Conservation (phyloP, 495 filamentous ascomycete species). For the Tetracladium setigerum region DNA sequence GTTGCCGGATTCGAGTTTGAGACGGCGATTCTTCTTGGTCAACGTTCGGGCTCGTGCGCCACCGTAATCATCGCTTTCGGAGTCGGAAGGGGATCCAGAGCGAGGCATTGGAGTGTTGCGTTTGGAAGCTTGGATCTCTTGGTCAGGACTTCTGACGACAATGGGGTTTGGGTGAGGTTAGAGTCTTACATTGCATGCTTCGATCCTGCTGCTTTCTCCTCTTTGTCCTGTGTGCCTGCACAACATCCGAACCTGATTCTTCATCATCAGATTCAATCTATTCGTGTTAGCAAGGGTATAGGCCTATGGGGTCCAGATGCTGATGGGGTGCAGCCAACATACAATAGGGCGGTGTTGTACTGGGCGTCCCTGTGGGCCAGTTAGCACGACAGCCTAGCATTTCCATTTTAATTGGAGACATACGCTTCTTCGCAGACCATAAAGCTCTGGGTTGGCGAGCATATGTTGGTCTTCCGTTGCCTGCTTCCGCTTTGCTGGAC, state of each 20-base stretch:
- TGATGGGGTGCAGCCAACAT: constrained; percentile 19
- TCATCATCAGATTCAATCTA: constrained; percentile 24
- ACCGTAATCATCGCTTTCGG: constrained; percentile 68
- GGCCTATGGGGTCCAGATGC: neutral
- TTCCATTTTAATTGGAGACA: constrained; percentile 44
- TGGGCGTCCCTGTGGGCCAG: constrained; percentile 35
- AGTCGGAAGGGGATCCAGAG: constrained; percentile 52
- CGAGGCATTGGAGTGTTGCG: constrained; percentile 49
- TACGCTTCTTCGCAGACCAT: constrained; percentile 89
- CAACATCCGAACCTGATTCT: constrained; percentile 56
- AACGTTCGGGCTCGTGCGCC: constrained; percentile 56
- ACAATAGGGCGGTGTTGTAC: constrained; percentile 43
- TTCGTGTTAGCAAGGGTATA: constrained; percentile 1
- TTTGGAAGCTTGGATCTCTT: constrained; percentile 49
- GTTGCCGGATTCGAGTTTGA: constrained; percentile 47
- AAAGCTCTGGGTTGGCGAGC: constrained; percentile 87
- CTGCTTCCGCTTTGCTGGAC: constrained; percentile 69
- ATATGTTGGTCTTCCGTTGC: constrained; percentile 72
- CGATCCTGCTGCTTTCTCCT: constrained; percentile 43
- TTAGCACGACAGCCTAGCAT: constrained; percentile 27
- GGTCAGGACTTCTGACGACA: constrained; percentile 7
- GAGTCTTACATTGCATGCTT: constrained; percentile 31
- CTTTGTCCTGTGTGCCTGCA: constrained; percentile 38
- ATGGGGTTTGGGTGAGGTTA: constrained; percentile 7
- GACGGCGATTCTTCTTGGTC: constrained; percentile 66